Evolutionary conservation across 306 rosid species (phyloP).

Genomic region (Rosa persica): DNA sequence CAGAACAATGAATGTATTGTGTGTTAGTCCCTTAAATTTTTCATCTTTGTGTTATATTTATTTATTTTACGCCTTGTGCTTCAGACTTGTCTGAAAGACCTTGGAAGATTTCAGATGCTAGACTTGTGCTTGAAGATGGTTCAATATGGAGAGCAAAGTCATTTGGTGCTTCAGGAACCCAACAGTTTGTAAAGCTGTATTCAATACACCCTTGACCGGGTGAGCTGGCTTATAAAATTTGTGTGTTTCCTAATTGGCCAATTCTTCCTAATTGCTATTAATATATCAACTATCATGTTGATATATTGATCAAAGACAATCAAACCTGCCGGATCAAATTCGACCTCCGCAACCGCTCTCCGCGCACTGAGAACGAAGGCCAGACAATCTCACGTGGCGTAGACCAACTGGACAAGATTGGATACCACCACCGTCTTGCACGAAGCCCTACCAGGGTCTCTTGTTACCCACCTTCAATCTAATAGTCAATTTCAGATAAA

Average conservation of each 20-base stretch:
- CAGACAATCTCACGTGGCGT: too few species aligned
- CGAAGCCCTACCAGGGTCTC: too few species aligned
- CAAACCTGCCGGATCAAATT: too few species aligned
- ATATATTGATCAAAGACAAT: too few species aligned
- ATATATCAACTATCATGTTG: neutral
- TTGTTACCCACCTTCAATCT: too few species aligned
- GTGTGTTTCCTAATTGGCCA: too few species aligned
- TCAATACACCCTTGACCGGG: slow-evolving; percentile 93
- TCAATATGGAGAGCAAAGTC: slow-evolving; percentile 98
- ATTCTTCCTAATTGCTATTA: too few species aligned
- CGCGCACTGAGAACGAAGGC: too few species aligned
- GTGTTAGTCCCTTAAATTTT: neutral
- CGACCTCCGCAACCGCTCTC: too few species aligned
- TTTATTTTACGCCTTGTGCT: slow-evolving; percentile 2
- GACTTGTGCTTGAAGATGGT: slow-evolving; percentile 90
- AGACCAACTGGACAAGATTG: too few species aligned
- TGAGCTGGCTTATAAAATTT: slow-evolving; percentile 30
- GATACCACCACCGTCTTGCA: too few species aligned
- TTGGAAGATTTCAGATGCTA: slow-evolving; percentile 89
- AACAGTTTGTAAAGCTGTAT: slow-evolving; percentile 97
- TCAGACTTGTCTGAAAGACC: slow-evolving; percentile 70
- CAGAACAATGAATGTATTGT: neutral
- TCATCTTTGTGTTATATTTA: neutral
- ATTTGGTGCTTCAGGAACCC: slow-evolving; percentile 93
- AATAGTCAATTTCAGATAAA: too few species aligned